Evolutionary conservation across 345 rosid species (phyloP).

Genomic region (Salix brachista): DNA sequence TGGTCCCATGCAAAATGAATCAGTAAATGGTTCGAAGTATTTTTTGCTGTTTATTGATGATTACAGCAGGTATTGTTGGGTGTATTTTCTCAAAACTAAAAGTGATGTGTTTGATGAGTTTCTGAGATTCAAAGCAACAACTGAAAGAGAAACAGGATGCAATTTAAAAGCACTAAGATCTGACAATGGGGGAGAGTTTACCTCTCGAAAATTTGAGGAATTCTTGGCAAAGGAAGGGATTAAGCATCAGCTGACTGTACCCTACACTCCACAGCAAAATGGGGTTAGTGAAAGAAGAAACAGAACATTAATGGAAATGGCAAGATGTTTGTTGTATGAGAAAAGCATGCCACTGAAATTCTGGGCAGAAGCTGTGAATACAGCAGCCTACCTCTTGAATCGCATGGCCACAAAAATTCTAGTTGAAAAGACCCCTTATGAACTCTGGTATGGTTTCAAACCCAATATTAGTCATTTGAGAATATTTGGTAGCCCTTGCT

Average conservation of each 20-base stretch:
- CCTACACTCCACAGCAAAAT: neutral
- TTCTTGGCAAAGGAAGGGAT: no score
- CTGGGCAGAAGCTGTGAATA: neutral
- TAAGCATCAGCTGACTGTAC: neutral
- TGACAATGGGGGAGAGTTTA: neutral
- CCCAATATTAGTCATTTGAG: neutral
- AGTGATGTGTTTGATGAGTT: neutral
- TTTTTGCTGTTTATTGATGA: neutral
- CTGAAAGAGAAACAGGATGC: neutral
- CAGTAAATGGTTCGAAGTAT: neutral
- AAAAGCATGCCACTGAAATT: neutral
- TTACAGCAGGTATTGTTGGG: neutral
- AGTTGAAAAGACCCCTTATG: rapidly evolving
- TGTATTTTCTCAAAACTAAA: neutral
- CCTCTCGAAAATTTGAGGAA: rapidly evolving
- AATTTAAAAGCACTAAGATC: neutral
- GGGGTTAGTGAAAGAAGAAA: neutral
- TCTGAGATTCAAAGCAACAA: neutral
- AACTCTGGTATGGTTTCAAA: neutral
- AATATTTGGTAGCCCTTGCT: rapidly evolving
- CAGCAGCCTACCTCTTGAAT: no score
- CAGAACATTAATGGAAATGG: no score
- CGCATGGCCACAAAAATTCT: rapidly evolving
- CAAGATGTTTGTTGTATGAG: neutral
- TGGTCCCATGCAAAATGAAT: neutral